Percentiles rank a stretch among this genome's conserved stretches.
These are phyloP conservation scores for Phytophthora fragariae DNA, from an alignment of 352 stramenopile species.

Conservation along the genomic window DNA sequence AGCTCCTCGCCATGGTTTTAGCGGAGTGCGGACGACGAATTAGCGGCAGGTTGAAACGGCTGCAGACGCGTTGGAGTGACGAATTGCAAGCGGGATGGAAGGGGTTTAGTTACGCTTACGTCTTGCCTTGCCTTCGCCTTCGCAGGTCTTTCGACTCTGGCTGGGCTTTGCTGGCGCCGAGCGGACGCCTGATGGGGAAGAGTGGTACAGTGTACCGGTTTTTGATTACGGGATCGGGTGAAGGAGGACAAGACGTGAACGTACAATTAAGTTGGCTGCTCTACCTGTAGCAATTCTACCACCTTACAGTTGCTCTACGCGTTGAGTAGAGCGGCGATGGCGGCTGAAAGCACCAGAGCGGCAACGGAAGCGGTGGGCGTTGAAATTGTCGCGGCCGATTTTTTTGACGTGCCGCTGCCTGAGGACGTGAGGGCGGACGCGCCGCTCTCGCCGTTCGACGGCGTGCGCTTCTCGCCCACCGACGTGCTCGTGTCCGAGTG, in stretches of 20 bases:
- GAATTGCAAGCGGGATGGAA: not conserved
- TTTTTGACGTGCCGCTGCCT: conserved; percentile 6
- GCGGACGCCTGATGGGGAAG: not conserved
- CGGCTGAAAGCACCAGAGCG: not conserved
- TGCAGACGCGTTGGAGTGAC: not conserved
- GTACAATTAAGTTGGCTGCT: not conserved
- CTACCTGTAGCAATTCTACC: not conserved
- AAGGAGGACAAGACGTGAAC: not conserved
- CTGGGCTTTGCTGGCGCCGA: not conserved
- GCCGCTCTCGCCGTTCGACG: conserved; percentile 27
- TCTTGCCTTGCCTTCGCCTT: no score
- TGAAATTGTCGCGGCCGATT: conserved; percentile 9
- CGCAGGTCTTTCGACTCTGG: not conserved
- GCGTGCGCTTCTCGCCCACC: conserved; percentile 42
- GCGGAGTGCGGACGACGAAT: not conserved
- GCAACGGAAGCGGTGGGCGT: not conserved
- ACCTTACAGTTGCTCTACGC: not conserved
- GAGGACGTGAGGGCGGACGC: conserved; percentile 14
- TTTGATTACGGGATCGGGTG: not conserved
- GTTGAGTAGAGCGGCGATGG: not conserved
- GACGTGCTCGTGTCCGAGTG: conserved; percentile 37
- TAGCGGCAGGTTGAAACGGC: not conserved
- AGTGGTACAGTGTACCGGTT: not conserved
- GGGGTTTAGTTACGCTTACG: no score
- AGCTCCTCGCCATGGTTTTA: not conserved